Evolutionary conservation across 202 grass and related monocot genomes (phyloP), one percentile per base, ranked within the genome.

Genomic region (Musa balbisiana): DNA sequence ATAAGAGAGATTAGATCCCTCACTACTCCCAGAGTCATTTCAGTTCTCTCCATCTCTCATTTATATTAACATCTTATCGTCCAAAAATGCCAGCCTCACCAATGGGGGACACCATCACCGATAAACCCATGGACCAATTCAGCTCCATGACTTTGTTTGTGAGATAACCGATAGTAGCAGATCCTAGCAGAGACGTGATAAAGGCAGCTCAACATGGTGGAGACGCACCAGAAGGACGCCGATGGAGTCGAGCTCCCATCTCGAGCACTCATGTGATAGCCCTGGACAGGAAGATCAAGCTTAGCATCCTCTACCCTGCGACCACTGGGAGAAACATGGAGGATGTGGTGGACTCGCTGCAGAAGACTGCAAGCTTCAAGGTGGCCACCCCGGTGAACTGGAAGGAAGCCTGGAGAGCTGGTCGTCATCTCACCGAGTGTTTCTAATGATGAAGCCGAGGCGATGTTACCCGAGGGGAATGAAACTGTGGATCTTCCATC

Each of bases 151-250:
- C 33, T 43, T 0, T 3, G 33, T 6, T 43, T 43, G 66, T 69
- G 66, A 69, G 66, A 19, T 69, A 69, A 43, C 66, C 66, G 1
- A 69, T 49, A 49, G 66, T 69, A 27, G 66, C 66, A 68, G 65
- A 68, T 26, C 65, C 23, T 13, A 1, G 33, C 2, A 69, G 29
- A 50, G 66, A 69, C 14, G 29, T 69, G 29, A 69, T 50, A 11
- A 27, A 69, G 27, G 66, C 26, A 69, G 6, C 66, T 69, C 29
- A 69, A 69, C 66, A 69, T 50, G 66, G 66, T 69, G 27, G 66
- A 69, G 4, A 25, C 66, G 15, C 8, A 50, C 27, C 29, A 50
- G 23, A 69, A 69, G 66, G 66, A 69, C 15, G 23, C 29, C 11
- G 16, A 26, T 2, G 66, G 66, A 16, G 24, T 69, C 8, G 66